phyloP scores from a whole-genome alignment of 192 early-diverging fungal genomes.

The Physocladia obscura region DNA sequence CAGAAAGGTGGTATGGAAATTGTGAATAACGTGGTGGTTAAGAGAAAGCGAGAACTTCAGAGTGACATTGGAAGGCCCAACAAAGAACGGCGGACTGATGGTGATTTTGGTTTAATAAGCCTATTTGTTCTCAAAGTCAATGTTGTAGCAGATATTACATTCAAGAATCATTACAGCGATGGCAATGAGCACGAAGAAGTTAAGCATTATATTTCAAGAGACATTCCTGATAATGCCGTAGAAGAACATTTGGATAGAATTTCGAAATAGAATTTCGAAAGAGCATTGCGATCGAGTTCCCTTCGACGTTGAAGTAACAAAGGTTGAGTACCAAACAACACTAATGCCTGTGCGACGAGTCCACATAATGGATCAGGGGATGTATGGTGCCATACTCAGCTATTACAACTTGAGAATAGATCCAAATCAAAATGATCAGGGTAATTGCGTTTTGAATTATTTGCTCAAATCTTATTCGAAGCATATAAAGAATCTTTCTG shows the following conservation, averaged over 20 bases:
- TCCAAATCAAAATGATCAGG: background rate
- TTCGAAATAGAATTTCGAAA: too few species aligned
- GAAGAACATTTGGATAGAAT: background rate
- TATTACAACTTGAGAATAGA: conserved; percentile 11
- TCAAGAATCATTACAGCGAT: background rate
- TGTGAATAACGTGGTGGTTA: background rate
- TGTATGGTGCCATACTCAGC: conserved; percentile 5
- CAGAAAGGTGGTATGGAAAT: too few species aligned
- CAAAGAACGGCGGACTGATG: background rate
- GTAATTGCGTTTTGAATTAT: background rate
- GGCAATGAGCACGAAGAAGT: background rate
- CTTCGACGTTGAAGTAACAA: too few species aligned
- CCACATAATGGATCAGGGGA: conserved; percentile 3
- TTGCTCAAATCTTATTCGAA: conserved; percentile 2
- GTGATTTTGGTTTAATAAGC: background rate
- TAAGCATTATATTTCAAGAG: background rate
- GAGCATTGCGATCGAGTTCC: background rate
- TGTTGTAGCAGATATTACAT: background rate
- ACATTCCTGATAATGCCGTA: background rate
- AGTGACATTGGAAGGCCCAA: background rate
- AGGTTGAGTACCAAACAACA: background rate
- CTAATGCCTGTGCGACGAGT: background rate
- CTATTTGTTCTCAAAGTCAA: background rate
- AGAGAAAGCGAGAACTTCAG: background rate
- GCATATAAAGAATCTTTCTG: conserved; percentile 2